Conservation (phyloP, 495 filamentous ascomycete species). For the Aspergillus carlsbadensis region DNA sequence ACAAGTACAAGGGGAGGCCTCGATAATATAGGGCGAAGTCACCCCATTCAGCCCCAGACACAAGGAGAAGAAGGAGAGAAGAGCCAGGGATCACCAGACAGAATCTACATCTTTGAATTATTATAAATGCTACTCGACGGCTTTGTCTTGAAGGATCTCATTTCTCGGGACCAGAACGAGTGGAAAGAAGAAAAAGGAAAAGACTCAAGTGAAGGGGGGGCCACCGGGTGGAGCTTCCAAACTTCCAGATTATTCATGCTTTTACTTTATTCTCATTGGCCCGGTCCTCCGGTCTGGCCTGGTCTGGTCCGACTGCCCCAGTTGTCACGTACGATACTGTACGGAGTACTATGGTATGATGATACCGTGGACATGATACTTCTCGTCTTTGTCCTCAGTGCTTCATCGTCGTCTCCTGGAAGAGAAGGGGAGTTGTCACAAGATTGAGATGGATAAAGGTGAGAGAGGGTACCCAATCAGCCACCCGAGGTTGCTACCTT, state of each 20-base stretch:
- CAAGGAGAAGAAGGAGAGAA: conserved; percentile 8
- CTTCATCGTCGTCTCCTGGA: too few relatives aligned
- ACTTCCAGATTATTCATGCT: conserved; percentile 5
- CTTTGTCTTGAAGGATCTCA: background rate
- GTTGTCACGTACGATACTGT: conserved; percentile 2
- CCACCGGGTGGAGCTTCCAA: conserved; percentile 12
- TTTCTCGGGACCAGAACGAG: background rate
- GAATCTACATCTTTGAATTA: conserved; percentile 1
- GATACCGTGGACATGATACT: background rate
- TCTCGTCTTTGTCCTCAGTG: background rate
- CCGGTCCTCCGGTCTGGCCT: conserved; percentile 5
- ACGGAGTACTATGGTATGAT: background rate
- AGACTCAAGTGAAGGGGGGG: conserved; percentile 5
- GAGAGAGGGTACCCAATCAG: background rate
- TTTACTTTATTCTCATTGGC: background rate
- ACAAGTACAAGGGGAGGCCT: conserved; percentile 3
- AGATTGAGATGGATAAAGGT: background rate
- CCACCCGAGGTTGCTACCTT: too few relatives aligned
- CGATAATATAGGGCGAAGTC: conserved; percentile 1
- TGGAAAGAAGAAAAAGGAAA: background rate
- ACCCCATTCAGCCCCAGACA: background rate
- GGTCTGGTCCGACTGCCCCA: background rate
- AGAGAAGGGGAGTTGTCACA: too few relatives aligned
- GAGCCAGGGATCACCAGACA: background rate
- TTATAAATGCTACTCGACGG: background rate